A percentile compares a stretch with the other conserved stretches of the same genome.
These are phyloP conservation scores for Mycena leptocephala DNA, from an alignment of 768 basidiomycete species.

Conservation along the genomic window DNA sequence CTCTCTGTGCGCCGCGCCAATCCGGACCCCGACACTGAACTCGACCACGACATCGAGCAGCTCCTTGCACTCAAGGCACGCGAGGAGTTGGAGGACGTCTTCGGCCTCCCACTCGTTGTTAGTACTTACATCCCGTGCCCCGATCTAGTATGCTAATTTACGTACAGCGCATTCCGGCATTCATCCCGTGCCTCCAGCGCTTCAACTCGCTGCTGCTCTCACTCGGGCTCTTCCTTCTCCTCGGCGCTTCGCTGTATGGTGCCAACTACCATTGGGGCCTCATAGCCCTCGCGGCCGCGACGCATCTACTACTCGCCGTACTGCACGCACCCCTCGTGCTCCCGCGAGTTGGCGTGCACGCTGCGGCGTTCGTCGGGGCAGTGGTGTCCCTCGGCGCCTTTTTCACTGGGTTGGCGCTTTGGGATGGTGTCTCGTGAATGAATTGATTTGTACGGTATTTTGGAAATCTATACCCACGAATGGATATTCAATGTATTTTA, in stretches of 20 bases:
- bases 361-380: conserved; percentile 80
- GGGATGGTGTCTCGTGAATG: conserved; percentile 73
- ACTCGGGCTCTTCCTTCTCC: conserved; percentile 75
- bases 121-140: conserved; percentile 47
- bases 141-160: conserved; percentile 22
- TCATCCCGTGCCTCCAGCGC: conserved; percentile 84
- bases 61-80: conserved; percentile 75
- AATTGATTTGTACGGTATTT: neutral
- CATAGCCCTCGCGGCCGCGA: conserved; percentile 51
- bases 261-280: conserved; percentile 45
- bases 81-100: conserved; percentile 86
- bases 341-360: conserved; percentile 83
- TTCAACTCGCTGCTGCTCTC: conserved; percentile 82
- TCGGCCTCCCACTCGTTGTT: conserved; percentile 86
- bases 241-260: conserved; percentile 75
- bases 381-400: conserved; percentile 79
- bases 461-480: neutral
- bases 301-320: conserved; percentile 72
- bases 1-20: conserved; percentile 7
- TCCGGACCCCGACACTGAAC: conserved; percentile 43
- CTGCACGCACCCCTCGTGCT: conserved; percentile 80
- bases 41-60: conserved; percentile 79
- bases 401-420: conserved; percentile 81
- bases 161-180: conserved; percentile 80
- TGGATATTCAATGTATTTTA: conserved; percentile 8